Conservation (phyloP, 2,329 filamentous ascomycete species). For the Phymatotrichopsis omnivora region DNA sequence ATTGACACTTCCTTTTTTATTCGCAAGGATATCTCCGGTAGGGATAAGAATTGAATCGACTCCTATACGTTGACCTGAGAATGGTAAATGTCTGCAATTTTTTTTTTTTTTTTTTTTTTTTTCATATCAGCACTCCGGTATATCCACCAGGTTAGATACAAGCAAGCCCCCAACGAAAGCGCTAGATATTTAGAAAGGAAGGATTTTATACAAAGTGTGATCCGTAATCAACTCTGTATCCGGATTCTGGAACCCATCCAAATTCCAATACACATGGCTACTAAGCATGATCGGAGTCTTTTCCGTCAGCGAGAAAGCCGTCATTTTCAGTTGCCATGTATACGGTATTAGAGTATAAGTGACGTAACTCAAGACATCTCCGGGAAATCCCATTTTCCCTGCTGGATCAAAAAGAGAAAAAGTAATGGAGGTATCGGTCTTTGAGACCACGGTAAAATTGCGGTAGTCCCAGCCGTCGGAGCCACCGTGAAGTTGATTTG, state of each 20-base stretch:
- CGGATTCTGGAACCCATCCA: slow-evolving; percentile 68
- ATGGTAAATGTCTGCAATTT: slow-evolving; percentile 53
- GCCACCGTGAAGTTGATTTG: slow-evolving; percentile 58
- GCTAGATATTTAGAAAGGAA: too few species aligned
- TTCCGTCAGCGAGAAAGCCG: slow-evolving; percentile 58
- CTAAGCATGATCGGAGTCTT: slow-evolving; percentile 77
- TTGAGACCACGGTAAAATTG: slow-evolving; percentile 65
- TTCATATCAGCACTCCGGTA: too few species aligned
- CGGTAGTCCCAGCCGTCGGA: slow-evolving; percentile 65
- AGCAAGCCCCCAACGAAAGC: too few species aligned
- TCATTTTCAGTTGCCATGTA: slow-evolving; percentile 64
- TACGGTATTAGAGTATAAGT: slow-evolving; percentile 59
- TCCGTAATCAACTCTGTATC: slow-evolving; percentile 55
- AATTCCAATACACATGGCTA: slow-evolving; percentile 69
- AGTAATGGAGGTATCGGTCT: slow-evolving; percentile 58
- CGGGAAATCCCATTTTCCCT: slow-evolving; percentile 67
- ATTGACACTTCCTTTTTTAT: slow-evolving; percentile 57
- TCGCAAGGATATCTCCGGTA: slow-evolving; percentile 63
- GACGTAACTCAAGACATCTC: slow-evolving; percentile 62
- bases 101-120: too few species aligned
- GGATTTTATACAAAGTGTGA: slow-evolving; percentile 54
- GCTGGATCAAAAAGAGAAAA: slow-evolving; percentile 65
- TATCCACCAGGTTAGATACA: too few species aligned
- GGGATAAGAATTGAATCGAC: slow-evolving; percentile 64
- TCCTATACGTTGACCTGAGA: slow-evolving; percentile 57